Base-by-base conservation (phyloP, 1,284 basidiomycete species). In the Rhodotorula sp. region DNA sequence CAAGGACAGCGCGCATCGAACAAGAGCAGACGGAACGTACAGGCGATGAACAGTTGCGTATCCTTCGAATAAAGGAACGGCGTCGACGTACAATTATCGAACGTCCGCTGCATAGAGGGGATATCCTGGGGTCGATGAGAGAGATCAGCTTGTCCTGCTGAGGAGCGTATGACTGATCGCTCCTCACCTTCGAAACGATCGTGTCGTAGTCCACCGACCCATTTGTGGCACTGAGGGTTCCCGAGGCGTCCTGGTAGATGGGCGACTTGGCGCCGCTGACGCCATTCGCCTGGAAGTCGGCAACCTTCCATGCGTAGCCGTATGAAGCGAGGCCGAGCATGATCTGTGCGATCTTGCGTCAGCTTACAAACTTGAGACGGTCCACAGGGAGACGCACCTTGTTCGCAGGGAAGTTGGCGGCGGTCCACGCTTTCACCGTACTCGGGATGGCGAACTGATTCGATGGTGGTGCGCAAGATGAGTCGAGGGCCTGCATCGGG, bases 331-430 rank as follows among this genome's bases (percentile, higher is more conserved):
- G 44, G 2, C 68, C 68, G 19, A 67, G 19, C 58, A 63, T 51
- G 49, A 70, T 70, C 68, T 70, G 59, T 6, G 10, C 29, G 11
- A 19, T 4, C 4, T 30, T 10, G 10, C 30, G 19, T 24, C n/a
- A 34, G 30, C 17, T 2, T 11, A 32, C 17, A 4, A 29, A 0
- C 17, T 30, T 5, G 46, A 19, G n/a, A 6, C 3, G 39, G 15
- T 1, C 8, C 17, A 52, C 17, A 19, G 11, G 15, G 9, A 0
- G 13, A 7, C 64, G 8, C 46, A 62, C 65, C 59, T 66, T 63
- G 29, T 67, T 47, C 0, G 68, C 68, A 4, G 68, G 68, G 39
- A 70, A 70, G 32, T 67, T 64, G 46, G 64, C 68, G 8, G 60
- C 58, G 4, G 59, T 66, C 64, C 68, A 70, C 0, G 58, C 57